Evolutionary conservation across 768 basidiomycete species (phyloP).

Genomic region (Pleurotus tuber-regium): DNA sequence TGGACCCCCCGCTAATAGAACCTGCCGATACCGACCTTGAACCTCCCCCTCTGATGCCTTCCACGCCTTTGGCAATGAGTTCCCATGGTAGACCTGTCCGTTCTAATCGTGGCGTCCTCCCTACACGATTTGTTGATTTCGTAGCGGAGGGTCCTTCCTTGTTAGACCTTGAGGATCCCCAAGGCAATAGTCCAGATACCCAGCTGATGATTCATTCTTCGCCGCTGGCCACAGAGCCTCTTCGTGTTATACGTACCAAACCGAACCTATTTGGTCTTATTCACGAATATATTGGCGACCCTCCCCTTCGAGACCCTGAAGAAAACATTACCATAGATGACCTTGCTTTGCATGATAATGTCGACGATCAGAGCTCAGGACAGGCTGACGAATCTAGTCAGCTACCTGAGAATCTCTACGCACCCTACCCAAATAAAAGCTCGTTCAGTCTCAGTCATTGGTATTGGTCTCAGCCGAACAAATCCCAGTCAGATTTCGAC

Average conservation of each 20-base stretch:
- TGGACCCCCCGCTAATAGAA: background rate
- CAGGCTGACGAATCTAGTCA: background rate
- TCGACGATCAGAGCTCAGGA: background rate
- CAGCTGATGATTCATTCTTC: conserved; percentile 15
- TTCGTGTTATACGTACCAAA: conserved; percentile 8
- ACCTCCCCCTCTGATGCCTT: background rate
- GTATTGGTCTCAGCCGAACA: conserved; percentile 19
- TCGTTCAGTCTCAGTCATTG: conserved; percentile 17
- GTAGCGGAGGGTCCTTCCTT: conserved; percentile 15
- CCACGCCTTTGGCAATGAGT: background rate
- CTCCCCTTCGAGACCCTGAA: conserved; percentile 10
- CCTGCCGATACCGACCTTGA: background rate
- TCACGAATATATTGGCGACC: conserved; percentile 11
- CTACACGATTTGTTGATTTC: conserved; percentile 13
- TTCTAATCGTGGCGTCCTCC: background rate
- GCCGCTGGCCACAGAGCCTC: too few relatives aligned
- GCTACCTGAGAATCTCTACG: background rate
- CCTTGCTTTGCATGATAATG: background rate
- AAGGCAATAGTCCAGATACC: conserved; percentile 10
- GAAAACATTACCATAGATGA: background rate
- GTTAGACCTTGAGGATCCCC: background rate
- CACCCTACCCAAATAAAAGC: conserved; percentile 16
- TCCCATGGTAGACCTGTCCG: background rate
- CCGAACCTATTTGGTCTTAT: conserved; percentile 17
- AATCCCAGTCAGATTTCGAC: conserved; percentile 17